Base-by-base conservation (phyloP, 2,329 filamentous ascomycete species). In the Ophiostoma himal-ulmi region DNA sequence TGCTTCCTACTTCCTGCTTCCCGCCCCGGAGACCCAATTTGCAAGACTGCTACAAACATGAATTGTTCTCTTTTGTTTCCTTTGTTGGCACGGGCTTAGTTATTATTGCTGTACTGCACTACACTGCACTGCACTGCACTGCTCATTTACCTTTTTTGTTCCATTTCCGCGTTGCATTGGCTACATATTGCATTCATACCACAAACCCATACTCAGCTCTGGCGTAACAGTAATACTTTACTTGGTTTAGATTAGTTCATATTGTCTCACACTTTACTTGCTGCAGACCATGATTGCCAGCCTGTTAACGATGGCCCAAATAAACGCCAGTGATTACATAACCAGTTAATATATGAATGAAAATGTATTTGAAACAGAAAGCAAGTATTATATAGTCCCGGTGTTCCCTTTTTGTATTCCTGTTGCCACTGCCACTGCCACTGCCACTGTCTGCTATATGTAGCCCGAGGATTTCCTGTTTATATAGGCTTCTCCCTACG, bases 131-230 rank as follows among this genome's bases (percentile, higher is more conserved):
- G 17, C 17, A 20, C 44, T 48, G 5, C 17, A 5, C 14, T 17
- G 5, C 41, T 14, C 48, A 1, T 57, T 57, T 22, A 26, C 26
- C 30, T 62, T 34, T 34, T 54, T 65, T 60, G 3, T 11, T 62
- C 5, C 22, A 13, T 34, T 34, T 62, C 14, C 57, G 44, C 44
- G n/a, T 48, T 57, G 52, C 52, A 41, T 20, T 65, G 13, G 62
- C 34, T 67, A 67, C 13, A 30, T n/a, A 64, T 39, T 67, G 17
- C 41, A 69, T 60, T 34, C 7, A n/a, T 36, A 67, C 64, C 7
- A 69, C 57, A 64, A 64, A 52, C 62, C 54, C 66, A 68, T 70
- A 48, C 60, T 57, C 67, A n/a, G 48, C 67, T 68, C 67, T 39
- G 37, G 20, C 62, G 60, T n/a, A 65, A 17, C 30, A 60, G 48